phyloP scores from a whole-genome alignment of 805 yeast genomes.

The Candida peoriensis region DNA sequence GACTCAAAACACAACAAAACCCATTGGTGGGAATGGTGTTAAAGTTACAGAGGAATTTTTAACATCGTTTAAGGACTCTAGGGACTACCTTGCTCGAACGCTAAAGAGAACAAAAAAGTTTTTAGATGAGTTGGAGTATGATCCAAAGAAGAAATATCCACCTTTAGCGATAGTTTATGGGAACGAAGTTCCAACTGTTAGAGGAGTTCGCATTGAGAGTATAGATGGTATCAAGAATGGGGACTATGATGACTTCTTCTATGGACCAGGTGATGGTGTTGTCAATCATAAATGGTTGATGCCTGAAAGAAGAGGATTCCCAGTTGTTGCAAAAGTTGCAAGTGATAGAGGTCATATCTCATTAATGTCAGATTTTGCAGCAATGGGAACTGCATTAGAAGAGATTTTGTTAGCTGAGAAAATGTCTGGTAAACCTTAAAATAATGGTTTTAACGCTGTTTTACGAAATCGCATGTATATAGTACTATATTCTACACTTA shows the following conservation, averaged over 20 bases:
- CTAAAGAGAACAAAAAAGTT: constrained; percentile 56
- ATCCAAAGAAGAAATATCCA: constrained; percentile 57
- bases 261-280: constrained; percentile 94
- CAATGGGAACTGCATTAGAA: constrained; percentile 65
- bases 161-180: constrained; percentile 84
- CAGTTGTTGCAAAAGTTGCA: constrained; percentile 62
- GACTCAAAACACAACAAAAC: constrained; percentile 9
- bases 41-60: constrained; percentile 16
- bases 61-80: constrained; percentile 46
- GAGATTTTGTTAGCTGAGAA: constrained; percentile 60
- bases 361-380: constrained; percentile 66
- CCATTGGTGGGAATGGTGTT: background rate
- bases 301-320: constrained; percentile 74
- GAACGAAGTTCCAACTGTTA: constrained; percentile 75
- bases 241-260: constrained; percentile 67
- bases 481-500: too few relatives aligned
- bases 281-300: constrained; percentile 76
- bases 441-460: too few relatives aligned
- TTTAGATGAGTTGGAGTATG: constrained; percentile 49
- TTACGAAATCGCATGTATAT: too few relatives aligned
- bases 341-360: constrained; percentile 74
- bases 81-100: constrained; percentile 58
- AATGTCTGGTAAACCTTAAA: too few relatives aligned
- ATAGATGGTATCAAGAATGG: constrained; percentile 63
- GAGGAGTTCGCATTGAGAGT: constrained; percentile 68